Conservation (phyloP, 2,329 filamentous ascomycete genomes). For the Aspergillus sp. region DNA sequence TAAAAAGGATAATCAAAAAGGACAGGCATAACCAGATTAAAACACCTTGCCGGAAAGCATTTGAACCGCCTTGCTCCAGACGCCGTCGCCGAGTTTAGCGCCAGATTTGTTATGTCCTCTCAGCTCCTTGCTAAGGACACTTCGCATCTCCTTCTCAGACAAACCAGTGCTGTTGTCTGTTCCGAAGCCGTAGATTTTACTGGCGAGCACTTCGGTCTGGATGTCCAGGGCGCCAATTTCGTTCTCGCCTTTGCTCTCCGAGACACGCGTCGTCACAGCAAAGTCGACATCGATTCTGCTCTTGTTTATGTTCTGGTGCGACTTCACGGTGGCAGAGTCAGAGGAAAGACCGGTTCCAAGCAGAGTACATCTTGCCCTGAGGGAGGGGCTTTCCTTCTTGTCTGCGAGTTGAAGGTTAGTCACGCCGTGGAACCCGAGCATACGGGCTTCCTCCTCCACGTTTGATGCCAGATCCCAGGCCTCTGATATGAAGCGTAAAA, state of each 20-base stretch:
- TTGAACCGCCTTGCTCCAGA: conserved; percentile 42
- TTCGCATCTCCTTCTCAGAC: conserved; percentile 37
- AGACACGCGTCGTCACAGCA: conserved; percentile 32
- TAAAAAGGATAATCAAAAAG: not conserved
- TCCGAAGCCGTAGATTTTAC: conserved; percentile 43
- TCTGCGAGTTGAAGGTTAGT: conserved; percentile 37
- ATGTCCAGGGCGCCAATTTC: conserved; percentile 33
- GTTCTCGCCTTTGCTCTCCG: conserved; percentile 15
- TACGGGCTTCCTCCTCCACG: conserved; percentile 45
- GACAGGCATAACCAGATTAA: conserved; percentile 13
- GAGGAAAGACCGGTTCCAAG: conserved; percentile 26
- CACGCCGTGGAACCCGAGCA: conserved; percentile 47
- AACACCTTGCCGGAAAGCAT: conserved; percentile 37
- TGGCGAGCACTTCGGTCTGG: conserved; percentile 39
- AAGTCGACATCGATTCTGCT: conserved; percentile 42
- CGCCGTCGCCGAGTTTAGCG: conserved; percentile 34
- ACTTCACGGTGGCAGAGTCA: conserved; percentile 11
- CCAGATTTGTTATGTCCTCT: conserved; percentile 14
- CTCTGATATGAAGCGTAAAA: conserved; percentile 42
- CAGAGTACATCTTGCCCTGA: conserved; percentile 41
- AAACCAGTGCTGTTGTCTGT: conserved; percentile 25
- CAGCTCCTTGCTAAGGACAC: conserved; percentile 32
- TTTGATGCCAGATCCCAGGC: conserved; percentile 43
- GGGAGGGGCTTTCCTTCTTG: conserved; percentile 23
- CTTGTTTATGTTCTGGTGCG: conserved; percentile 2